These are phyloP conservation scores for Candida parachauliodes DNA, from an alignment of 805 yeast genomes.

Conservation along the genomic window DNA sequence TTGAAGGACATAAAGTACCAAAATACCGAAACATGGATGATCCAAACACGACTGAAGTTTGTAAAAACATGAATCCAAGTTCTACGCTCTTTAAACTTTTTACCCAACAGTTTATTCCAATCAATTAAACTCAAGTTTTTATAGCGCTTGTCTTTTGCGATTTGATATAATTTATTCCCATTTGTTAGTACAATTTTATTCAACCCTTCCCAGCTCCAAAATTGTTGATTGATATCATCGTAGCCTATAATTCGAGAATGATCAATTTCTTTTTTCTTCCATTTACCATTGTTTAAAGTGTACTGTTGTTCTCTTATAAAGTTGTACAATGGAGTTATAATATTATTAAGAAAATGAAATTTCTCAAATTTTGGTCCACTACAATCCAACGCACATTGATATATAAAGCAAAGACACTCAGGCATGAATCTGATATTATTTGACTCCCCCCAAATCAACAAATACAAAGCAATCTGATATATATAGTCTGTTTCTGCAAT, in stretches of 20 bases:
- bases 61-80: slow-evolving; percentile 49
- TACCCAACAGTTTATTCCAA: slow-evolving; percentile 42
- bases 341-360: slow-evolving; percentile 31
- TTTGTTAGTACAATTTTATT: slow-evolving; percentile 28
- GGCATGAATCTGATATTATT: slow-evolving; percentile 57
- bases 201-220: slow-evolving; percentile 44
- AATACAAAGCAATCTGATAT: slow-evolving; percentile 60
- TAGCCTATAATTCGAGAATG: slow-evolving; percentile 59
- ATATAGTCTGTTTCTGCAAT: slow-evolving; percentile 55
- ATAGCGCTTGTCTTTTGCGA: slow-evolving; percentile 30
- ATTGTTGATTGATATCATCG: slow-evolving; percentile 51
- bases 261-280: slow-evolving; percentile 61
- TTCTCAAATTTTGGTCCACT: slow-evolving; percentile 5
- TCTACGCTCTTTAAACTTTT: slow-evolving; percentile 46
- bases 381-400: slow-evolving; percentile 16
- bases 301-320: slow-evolving; percentile 69
- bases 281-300: slow-evolving; percentile 50
- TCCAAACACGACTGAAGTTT: slow-evolving; percentile 52
- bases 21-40: slow-evolving; percentile 46
- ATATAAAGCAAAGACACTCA: slow-evolving; percentile 34
- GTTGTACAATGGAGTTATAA: slow-evolving; percentile 49
- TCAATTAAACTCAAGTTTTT: slow-evolving; percentile 24
- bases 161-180: slow-evolving; percentile 24
- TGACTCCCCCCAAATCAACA: slow-evolving; percentile 75
- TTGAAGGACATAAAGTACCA: slow-evolving; percentile 53